Conservation (phyloP, 805 yeast species). For the Lipomyces starkeyi region DNA sequence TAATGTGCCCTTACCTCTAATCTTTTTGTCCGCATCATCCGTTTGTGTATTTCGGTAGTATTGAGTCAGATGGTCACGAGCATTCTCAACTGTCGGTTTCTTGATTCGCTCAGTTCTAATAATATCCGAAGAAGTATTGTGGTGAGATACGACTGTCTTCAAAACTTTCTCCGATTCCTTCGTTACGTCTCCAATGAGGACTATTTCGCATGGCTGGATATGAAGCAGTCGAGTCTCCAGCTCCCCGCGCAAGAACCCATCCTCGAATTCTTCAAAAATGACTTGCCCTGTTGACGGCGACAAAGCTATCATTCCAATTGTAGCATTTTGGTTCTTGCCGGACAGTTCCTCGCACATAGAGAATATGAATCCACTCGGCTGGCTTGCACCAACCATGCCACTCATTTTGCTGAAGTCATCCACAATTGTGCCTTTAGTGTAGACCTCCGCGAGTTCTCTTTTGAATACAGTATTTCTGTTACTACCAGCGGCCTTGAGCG, state of each 20-base stretch:
- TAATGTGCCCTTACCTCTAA: background rate
- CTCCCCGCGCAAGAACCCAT: slow-evolving; percentile 60
- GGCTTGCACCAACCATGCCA: slow-evolving; percentile 26
- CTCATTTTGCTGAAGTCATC: slow-evolving; percentile 55
- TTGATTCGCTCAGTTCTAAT: slow-evolving; percentile 34
- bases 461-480: slow-evolving; percentile 66
- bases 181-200: slow-evolving; percentile 54
- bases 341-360: slow-evolving; percentile 26
- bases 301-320: slow-evolving; percentile 61
- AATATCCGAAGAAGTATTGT: slow-evolving; percentile 11
- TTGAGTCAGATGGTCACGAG: slow-evolving; percentile 10
- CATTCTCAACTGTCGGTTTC: slow-evolving; percentile 24
- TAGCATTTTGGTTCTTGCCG: slow-evolving; percentile 25
- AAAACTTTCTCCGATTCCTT: slow-evolving; percentile 45
- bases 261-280: slow-evolving; percentile 71
- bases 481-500: slow-evolving; percentile 62
- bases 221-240: slow-evolving; percentile 77
- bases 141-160: slow-evolving; percentile 11
- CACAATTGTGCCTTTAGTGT: slow-evolving; percentile 83
- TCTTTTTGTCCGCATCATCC: slow-evolving; percentile 13
- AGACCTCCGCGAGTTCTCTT: slow-evolving; percentile 70
- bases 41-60: slow-evolving; percentile 25
- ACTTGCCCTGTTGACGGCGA: slow-evolving; percentile 79
- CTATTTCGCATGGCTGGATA: slow-evolving; percentile 76
- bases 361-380: slow-evolving; percentile 31